Evolutionary conservation across 1,139 yeast genomes (phyloP), one percentile per base, ranked within the genome.

Genomic region (Blastobotrys petasosporus): DNA sequence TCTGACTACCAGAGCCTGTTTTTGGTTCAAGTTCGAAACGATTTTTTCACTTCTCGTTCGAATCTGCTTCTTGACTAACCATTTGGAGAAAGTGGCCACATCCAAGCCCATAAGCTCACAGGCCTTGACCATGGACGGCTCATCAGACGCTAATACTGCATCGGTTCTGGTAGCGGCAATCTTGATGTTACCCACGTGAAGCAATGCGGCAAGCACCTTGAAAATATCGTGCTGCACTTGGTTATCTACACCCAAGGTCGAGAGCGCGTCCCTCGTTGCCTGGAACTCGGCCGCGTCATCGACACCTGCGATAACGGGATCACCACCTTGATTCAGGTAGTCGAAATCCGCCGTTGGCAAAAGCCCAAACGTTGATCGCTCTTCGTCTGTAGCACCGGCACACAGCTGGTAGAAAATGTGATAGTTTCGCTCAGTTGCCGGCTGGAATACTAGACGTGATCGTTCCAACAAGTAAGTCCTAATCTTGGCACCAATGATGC

Each of bases 1-100:
- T 60, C 95, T 81, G 6, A 96, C 94, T 35, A 90, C 97, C 32
- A 79, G 59, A 4, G 97, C 95, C 64, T 92, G 96, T 58, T 80
- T 80, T 61, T 81, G 85, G 60, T 77, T 85, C 62, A 92, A 74
- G 61, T 84, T 88, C 40, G 95, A 82, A 45, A 84, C 79, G 59
- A 92, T 90, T 63, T 88, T 88, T 69, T 92, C 97, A 16, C 88
- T 80, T 65, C 97, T 76, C n/a, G 97, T 90, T 16, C 77, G 78
- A 55, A 92, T 87, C 68, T 92, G 97, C 63, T 87, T 90, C 71
- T 92, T 92, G 40, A 83, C 81, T 59, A 87, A 80, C 97, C 98
- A 92, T 66, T 87, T 88, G 40, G 94, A 83, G 66, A 92, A 87
- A 45, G 67, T 67, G 31, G 66, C 56, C 1, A 96, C 73, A 61